phyloP scores from a whole-genome alignment of 257 asterid species.

The Verbena officinalis region DNA sequence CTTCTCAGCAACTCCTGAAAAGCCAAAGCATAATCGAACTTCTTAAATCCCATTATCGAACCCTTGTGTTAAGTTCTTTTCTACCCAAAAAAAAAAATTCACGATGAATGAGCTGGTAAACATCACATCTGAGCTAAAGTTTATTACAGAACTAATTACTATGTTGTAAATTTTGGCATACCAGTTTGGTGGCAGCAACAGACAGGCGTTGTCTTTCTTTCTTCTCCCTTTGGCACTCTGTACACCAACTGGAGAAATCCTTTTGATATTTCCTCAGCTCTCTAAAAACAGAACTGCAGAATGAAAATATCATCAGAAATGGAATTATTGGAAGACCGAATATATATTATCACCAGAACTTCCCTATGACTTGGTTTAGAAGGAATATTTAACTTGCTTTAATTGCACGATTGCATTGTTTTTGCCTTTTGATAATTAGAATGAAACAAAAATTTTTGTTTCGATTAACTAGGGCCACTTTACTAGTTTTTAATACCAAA shows the following conservation, averaged over 20 bases:
- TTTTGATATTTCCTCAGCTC: constrained; percentile 87
- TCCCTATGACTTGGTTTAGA: too few species aligned
- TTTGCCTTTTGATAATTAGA: constrained; percentile 7
- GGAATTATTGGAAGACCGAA: too few species aligned
- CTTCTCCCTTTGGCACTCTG: constrained; percentile 86
- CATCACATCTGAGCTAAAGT: too few species aligned
- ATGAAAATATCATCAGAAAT: constrained; percentile 26
- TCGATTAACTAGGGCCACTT: not conserved
- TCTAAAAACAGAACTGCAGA: constrained; percentile 80
- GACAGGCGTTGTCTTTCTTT: constrained; percentile 71
- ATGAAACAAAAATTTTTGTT: not conserved
- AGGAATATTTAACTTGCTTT: not conserved
- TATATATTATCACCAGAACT: too few species aligned
- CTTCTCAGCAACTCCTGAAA: constrained; percentile 84
- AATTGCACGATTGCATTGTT: not conserved
- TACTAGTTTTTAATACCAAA: constrained; percentile 8
- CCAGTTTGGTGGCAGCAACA: constrained; percentile 71
- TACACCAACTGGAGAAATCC: constrained; percentile 88
- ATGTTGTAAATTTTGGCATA: constrained; percentile 30
- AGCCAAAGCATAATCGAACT: too few species aligned
- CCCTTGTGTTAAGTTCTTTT: too few species aligned
- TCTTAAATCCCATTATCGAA: too few species aligned
- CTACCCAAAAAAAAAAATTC: too few species aligned
- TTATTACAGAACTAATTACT: not conserved
- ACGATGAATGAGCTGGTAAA: not conserved